Evolutionary conservation across 805 yeast genomes (phyloP).

Genomic region (Jamesozyma piceae): DNA sequence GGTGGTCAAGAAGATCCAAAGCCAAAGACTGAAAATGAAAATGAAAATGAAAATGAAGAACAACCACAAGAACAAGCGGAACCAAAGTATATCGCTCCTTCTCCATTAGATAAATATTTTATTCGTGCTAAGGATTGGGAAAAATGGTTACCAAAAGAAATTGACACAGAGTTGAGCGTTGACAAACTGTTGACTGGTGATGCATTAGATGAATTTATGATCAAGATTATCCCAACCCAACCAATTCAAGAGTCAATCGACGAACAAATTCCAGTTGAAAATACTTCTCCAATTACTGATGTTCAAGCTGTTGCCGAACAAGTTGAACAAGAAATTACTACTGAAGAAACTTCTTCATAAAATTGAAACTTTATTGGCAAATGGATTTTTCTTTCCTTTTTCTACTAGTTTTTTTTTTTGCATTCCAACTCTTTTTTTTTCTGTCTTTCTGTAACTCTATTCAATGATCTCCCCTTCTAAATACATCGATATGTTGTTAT

Average conservation of each 20-base stretch:
- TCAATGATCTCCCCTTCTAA: too few species aligned
- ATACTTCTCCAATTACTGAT: conserved; percentile 4
- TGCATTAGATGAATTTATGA: conserved; percentile 20
- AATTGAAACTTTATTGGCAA: background rate
- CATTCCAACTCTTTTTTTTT: background rate
- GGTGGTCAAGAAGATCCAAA: conserved; percentile 7
- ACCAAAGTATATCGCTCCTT: conserved; percentile 1
- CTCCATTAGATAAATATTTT: conserved; percentile 18
- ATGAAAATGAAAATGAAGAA: conserved; percentile 1
- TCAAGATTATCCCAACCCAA: conserved; percentile 6
- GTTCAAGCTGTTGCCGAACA: conserved; percentile 14
- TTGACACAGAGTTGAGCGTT: conserved; percentile 14
- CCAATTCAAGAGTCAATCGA: background rate
- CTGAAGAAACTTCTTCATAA: background rate
- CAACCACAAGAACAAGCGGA: conserved; percentile 2
- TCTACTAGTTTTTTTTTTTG: background rate
- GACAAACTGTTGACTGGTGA: conserved; percentile 16
- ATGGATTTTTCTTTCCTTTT: background rate
- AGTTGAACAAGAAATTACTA: background rate
- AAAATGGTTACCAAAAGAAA: conserved; percentile 14
- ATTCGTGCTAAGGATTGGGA: conserved; percentile 26
- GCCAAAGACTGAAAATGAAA: conserved; percentile 1
- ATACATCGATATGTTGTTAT: too few species aligned
- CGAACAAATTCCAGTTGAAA: background rate
- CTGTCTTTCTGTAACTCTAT: background rate